Evolutionary conservation across 108 stramenopile genomes (phyloP).

Genomic region (Cylindrotheca closterium): DNA sequence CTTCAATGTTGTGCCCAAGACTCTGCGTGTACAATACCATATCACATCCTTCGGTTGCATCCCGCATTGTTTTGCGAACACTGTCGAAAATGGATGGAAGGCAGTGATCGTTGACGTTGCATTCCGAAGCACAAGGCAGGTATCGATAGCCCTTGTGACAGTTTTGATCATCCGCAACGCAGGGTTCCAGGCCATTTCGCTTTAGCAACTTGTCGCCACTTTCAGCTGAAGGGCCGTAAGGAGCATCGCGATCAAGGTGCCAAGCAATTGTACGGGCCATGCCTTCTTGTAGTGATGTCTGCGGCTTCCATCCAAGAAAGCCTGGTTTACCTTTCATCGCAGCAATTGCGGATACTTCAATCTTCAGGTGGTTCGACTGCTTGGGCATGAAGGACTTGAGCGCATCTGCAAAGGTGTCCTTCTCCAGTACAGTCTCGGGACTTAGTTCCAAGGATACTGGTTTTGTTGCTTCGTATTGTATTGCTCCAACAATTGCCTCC

Average conservation of each 20-base stretch:
- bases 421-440: constrained; percentile 24
- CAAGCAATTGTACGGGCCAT: constrained; percentile 59
- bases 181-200: constrained; percentile 41
- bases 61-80: constrained; percentile 26
- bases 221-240: constrained; percentile 45
- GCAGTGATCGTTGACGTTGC: constrained; percentile 56
- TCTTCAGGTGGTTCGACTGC: neutral
- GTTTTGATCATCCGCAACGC: constrained; percentile 36
- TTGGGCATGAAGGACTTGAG: neutral
- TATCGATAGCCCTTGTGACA: constrained; percentile 42
- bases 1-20: constrained; percentile 54
- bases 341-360: neutral
- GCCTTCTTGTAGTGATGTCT: constrained; percentile 49
- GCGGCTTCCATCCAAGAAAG: constrained; percentile 20
- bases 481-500: constrained; percentile 65
- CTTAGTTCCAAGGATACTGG: constrained; percentile 48
- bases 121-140: constrained; percentile 73
- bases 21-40: constrained; percentile 70
- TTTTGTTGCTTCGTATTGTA: constrained; percentile 56
- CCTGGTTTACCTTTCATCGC: neutral
- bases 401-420: neutral
- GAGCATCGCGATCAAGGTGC: constrained; percentile 60
- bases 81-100: constrained; percentile 66
- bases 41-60: constrained; percentile 67
- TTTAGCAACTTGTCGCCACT: constrained; percentile 54